phyloP scores from a whole-genome alignment of 2,329 filamentous ascomycete genomes.

The Diatrype stigma region DNA sequence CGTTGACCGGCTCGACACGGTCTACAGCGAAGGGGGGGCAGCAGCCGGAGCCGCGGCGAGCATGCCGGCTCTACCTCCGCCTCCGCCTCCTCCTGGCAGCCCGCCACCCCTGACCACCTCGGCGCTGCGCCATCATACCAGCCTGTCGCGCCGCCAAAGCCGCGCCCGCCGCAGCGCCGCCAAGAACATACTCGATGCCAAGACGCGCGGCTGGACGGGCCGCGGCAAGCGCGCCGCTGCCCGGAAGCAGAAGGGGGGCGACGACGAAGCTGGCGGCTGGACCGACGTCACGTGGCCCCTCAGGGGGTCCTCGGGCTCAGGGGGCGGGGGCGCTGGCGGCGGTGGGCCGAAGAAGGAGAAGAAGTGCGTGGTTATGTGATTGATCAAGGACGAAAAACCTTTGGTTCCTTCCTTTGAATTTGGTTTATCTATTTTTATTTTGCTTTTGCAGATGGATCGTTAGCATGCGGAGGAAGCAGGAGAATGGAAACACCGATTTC shows the following conservation, averaged over 20 bases:
- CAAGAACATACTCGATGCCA: slow-evolving; percentile 60
- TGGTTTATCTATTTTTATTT: background rate
- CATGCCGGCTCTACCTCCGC: slow-evolving; percentile 4
- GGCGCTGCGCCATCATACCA: slow-evolving; percentile 35
- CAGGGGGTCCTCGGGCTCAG: too few relatives aligned
- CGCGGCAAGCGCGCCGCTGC: too few relatives aligned
- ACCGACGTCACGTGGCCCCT: slow-evolving; percentile 43
- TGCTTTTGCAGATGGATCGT: background rate
- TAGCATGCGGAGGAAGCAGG: too few relatives aligned
- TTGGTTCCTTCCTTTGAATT: background rate
- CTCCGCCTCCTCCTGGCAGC: slow-evolving; percentile 7
- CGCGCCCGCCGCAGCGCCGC: slow-evolving; percentile 57
- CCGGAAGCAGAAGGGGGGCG: slow-evolving; percentile 35
- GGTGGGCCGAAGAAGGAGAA: slow-evolving; percentile 32
- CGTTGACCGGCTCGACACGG: slow-evolving; percentile 52
- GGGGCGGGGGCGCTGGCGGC: slow-evolving; percentile 16
- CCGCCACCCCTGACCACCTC: slow-evolving; percentile 33
- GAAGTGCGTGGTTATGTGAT: slow-evolving; percentile 53
- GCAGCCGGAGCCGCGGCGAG: slow-evolving; percentile 4
- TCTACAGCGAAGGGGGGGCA: slow-evolving; percentile 36
- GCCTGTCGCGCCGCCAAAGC: slow-evolving; percentile 45
- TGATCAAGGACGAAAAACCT: background rate
- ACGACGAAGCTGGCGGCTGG: slow-evolving; percentile 45
- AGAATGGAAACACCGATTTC: too few relatives aligned
- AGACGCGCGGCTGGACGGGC: slow-evolving; percentile 52